Evolutionary conservation across 2,329 filamentous ascomycete genomes (phyloP), one percentile per base, ranked within the genome.

Genomic region (Xylaria sp.): DNA sequence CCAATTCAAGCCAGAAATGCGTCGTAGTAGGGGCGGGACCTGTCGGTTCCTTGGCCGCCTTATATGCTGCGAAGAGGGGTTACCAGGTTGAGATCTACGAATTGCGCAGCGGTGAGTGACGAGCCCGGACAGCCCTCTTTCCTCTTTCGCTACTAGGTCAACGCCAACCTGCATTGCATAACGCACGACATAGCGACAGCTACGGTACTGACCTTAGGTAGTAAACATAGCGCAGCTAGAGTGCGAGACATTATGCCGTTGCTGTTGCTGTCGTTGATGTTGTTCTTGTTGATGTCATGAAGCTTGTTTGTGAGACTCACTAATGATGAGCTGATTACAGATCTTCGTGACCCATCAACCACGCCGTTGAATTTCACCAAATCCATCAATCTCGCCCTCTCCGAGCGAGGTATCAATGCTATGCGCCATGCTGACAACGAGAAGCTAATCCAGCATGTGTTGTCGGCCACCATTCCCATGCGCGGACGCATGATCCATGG

Each of bases 371-470:
- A 98, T 81, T 98, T 98, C 78, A 97, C 94, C 70, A 97, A 94
- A 80, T 98, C 96, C n/a, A 99, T 99, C 84, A 99, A 99, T 78
- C 84, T 99, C 65, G 95, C 96, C 25, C 85, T 99, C 0, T 98
- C 96, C 0, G 94, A 98, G 79, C 90, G 96, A 68, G 96, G 96
- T 39, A 94, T 98, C 79, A 92, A 96, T 80, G 93, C 95, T 25
- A 91, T 99, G 82, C 88, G 88, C 62, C 85, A 92, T 74, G 89
- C 92, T 1, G 88, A 89, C 32, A 87, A 90, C 39, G 82, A 88
- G 2, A 86, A 85, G 2, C 86, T 98, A 44, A 84, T 97, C 39
- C 86, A 94, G 13, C 86, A 90, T 74, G 89, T 98, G 39, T 86
- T 97, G 76, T 84, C 84, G 0, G 89, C 91, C 61, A 95, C 94